Percentiles rank a stretch among this genome's conserved stretches.
Evolutionary conservation across 208 protist species (phyloP).

Genomic region (Naegleria lovaniensis): DNA sequence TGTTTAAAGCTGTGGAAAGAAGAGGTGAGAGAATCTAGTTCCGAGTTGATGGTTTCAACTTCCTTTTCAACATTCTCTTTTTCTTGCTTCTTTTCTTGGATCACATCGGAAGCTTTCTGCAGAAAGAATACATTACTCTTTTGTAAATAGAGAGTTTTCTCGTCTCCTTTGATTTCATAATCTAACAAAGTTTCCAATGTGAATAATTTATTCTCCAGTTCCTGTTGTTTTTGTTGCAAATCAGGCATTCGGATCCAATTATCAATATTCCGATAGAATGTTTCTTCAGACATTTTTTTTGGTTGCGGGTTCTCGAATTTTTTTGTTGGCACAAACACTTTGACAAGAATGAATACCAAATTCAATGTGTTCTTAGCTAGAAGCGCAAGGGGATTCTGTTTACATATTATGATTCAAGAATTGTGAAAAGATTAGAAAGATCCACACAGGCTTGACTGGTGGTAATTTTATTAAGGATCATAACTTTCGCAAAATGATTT

Average conservation of each 20-base stretch:
- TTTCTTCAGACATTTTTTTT: background rate
- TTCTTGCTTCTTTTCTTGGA: background rate
- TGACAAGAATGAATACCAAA: no score
- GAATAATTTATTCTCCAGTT: background rate
- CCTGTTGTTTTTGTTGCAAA: background rate
- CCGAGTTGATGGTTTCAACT: background rate
- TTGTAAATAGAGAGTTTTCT: background rate
- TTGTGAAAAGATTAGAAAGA: no score
- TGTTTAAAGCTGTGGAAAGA: background rate
- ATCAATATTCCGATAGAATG: background rate
- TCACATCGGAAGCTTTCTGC: background rate
- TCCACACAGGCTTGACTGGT: no score
- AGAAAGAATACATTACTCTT: background rate
- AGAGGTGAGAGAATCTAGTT: background rate
- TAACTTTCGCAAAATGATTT: no score
- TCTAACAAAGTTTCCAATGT: background rate
- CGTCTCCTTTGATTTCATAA: background rate
- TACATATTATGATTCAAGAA: no score
- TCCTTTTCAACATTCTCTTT: background rate
- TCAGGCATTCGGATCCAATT: background rate
- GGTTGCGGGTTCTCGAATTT: no score
- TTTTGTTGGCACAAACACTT: no score
- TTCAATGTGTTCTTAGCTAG: no score
- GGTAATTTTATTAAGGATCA: no score
- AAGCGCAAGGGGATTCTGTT: no score